Evolutionary conservation across 2,329 filamentous ascomycete genomes (phyloP), one percentile per base, ranked within the genome.

Genomic region (Fusarium sp.): DNA sequence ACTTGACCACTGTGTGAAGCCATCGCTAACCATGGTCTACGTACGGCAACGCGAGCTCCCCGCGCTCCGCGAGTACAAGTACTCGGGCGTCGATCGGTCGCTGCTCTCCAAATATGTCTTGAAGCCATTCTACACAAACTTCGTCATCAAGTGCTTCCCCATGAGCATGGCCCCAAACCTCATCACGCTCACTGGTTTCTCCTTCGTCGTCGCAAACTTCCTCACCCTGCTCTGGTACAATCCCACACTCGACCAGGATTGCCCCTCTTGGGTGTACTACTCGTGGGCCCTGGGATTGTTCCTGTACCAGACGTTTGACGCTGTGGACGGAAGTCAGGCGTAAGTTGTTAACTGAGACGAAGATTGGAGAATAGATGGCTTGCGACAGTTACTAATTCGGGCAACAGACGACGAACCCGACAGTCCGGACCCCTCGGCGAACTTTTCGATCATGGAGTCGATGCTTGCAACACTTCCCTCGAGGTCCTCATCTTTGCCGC

Each of bases 251-350:
- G 95, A 98, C 84, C 92, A 94, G 83, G 94, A 99, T 82, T 98
- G 96, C 81, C 97, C 97, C 11, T 82, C 90, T 2, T 99, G 97
- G 97, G 96, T 99, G 17, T 99, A 99, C 86, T 93, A 93, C 76
- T 93, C 91, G 79, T 99, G 95, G 94, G 93, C 95, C 5, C 83
- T 94, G 35, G 97, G 97, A 2, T 85, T 99, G 75, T 98, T 98
- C 82, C 83, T 98, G 61, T 99, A 99, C 84, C 97, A 99, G 89
- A 98, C 96, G 2, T 98, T 99, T 84, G 97, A 99, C 84, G 97
- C 96, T 2, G 95, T 98, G 30, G 97, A 99, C 84, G 97, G 97
- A 62, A 90, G 93, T 33, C 97, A 99, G 83, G 97, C 97, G 91
- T 95, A 87, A 82, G 93, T 89, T 71, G 7, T 30, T n/a, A 15